phyloP scores from a whole-genome alignment of 2,329 filamentous ascomycete species.

The Venturia nashicola region DNA sequence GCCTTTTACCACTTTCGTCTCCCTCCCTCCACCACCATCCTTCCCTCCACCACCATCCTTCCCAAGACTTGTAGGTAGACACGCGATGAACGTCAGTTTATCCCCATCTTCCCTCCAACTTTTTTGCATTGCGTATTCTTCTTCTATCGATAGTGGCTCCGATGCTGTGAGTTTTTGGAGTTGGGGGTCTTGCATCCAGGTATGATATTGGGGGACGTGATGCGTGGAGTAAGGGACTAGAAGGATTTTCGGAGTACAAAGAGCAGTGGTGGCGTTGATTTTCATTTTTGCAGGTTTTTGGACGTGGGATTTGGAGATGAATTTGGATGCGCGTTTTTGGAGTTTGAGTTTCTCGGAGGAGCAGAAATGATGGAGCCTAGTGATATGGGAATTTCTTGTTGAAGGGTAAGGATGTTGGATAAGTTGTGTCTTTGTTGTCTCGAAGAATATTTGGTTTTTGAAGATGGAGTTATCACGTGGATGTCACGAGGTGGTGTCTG shows the following conservation, averaged over 20 bases:
- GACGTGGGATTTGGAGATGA: too few species aligned
- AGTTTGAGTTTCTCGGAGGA: too few species aligned
- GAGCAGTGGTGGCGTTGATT: neutral
- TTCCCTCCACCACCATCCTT: too few species aligned
- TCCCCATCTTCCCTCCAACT: conserved; percentile 73
- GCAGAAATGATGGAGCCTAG: too few species aligned
- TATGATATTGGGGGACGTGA: conserved; percentile 74
- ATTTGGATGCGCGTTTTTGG: too few species aligned
- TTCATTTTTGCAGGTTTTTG: neutral
- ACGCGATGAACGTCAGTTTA: conserved; percentile 88
- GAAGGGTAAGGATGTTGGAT: neutral
- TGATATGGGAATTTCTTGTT: too few species aligned
- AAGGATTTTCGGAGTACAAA: neutral
- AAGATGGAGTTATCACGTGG: neutral
- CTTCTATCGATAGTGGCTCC: conserved; percentile 63
- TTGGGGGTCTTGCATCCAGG: conserved; percentile 74
- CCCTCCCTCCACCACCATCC: too few species aligned
- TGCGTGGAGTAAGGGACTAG: conserved; percentile 74
- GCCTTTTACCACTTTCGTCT: conserved; percentile 16
- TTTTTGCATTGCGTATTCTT: conserved; percentile 85
- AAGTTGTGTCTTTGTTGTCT: neutral
- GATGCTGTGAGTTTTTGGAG: conserved; percentile 81
- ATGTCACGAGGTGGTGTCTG: neutral
- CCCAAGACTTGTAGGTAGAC: too few species aligned
- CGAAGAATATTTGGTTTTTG: neutral